A percentile compares a stretch with the other conserved stretches of the same genome.
phyloP scores from a whole-genome alignment of 345 rosid species.

The Moricandia moricandioides region DNA sequence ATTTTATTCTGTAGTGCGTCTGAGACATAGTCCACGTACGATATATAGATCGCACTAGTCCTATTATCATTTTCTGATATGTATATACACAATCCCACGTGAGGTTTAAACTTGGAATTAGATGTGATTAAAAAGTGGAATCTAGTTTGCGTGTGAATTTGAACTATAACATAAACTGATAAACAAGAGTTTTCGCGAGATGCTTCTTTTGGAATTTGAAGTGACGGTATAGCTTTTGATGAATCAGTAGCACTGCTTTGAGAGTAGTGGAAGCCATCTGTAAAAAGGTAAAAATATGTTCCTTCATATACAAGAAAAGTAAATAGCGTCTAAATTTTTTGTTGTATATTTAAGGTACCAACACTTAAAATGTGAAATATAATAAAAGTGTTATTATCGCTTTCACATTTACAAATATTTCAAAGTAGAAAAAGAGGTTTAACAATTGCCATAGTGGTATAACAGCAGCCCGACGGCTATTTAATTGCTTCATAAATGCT shows the following conservation, averaged over 20 bases:
- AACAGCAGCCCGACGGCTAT: background rate
- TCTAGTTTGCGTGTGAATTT: slow-evolving; percentile 11
- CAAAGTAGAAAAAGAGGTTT: background rate
- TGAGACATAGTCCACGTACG: background rate
- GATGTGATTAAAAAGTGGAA: background rate
- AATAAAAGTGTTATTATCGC: background rate
- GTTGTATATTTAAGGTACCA: no score
- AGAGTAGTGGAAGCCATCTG: no score
- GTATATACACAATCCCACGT: background rate
- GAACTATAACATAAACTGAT: no score
- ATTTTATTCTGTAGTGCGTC: background rate
- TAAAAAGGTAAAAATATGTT: no score
- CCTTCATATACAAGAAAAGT: no score
- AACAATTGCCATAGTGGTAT: background rate
- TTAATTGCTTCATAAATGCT: background rate
- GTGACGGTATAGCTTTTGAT: no score
- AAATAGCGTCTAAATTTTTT: no score
- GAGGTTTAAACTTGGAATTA: background rate
- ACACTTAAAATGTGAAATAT: background rate
- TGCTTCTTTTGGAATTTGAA: no score
- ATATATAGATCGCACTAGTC: background rate
- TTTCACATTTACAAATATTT: background rate
- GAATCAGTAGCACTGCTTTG: no score
- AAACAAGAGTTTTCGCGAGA: no score
- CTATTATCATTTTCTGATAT: slow-evolving; percentile 17